Base-by-base conservation (phyloP, 441 rosid species). In the Populus trichocarpa region DNA sequence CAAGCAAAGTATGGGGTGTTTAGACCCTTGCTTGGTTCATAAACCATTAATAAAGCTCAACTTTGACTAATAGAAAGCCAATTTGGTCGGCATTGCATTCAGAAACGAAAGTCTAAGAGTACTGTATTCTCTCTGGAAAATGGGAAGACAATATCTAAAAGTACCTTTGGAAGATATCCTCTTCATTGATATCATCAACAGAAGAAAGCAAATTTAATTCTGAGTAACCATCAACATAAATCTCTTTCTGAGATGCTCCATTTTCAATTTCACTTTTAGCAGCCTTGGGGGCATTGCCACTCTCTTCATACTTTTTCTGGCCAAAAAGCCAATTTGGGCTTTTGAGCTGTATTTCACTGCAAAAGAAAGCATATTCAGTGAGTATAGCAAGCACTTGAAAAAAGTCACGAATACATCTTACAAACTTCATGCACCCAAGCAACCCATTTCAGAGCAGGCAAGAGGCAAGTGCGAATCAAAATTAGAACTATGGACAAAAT, bases 261-360 rank as follows among this genome's bases (percentile, higher is more conserved):
- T 84, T 90, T 73, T 85, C 86, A 66, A 68, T 80, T 83, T 91
- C 90, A 61, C 65, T 81, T 80, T 87, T 78, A 79, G 83, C 76
- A 72, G 84, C 81, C 86, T 90, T 93, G 71, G 87, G 66, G 67
- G 83, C 84, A 78, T 89, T 67, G 59, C 70, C 87, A 80, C 77
- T 87, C 79, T 90, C 95, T 85, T 92, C 94, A 13, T 82, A 84
- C 81, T 96, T 96, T 84, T 98, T 92, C 84, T 93, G 97, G 84
- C 99, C 99, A 90, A 93, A 96, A 38, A 96, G 87, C 99, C 99
- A 96, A 89, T 93, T 96, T 30, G 98, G 99, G 85, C 95, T 96
- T 88, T 87, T 96, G 72, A 94, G 96, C 89, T 96, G 99, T 86
- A 96, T 96, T 83, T 96, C 99, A 78, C 99, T 94, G 93, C 86